Base-by-base conservation (phyloP, 1,139 yeast genomes). In the Ogataea hybrid region DNA sequence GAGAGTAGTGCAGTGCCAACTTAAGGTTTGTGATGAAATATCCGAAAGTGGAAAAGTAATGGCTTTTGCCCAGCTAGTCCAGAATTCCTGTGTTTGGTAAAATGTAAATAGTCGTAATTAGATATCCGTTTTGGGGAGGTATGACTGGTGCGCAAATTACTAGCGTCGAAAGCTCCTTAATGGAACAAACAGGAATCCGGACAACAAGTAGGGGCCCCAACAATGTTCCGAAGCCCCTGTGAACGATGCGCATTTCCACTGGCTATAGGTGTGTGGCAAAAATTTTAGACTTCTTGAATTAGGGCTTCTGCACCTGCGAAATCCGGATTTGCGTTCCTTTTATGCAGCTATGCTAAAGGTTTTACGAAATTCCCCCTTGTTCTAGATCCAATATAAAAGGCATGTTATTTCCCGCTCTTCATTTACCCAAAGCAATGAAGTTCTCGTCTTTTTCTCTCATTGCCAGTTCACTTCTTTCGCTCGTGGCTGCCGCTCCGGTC, bases 401-500 rank as follows among this genome's bases (percentile, higher is more conserved):
- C 23, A 21, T 23, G 22, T 4, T 5, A 7, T 28, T 25, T 37
- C 38, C 33, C 29, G 20, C 8, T 16, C 5, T 21, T 5, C 20
- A 18, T 18, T 32, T 16, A 11, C 10, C 11, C 15, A 16, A 4
- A 17, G 12, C n/a, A 23, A 49, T 49, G 52, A 49, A 40, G 41
- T 20, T 49, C 3, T 6, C 44, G 10, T 8, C 36, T 11, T 6
- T 29, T 8, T 9, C 41, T n/a, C 29, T 37, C 12, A 7, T 32
- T 6, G 11, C 37, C 14, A 27, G 33, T 8, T 7, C 37, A 4
- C 29, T 50, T 3, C 21, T 49, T 6, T 29, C 50, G 6, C 11
- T 47, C 4, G 42, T 37, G 3, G 9, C 33, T 5, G 53, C 57
- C n/a, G 52, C 54, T 5, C 62, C 62, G 8, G 8, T 58, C 1